Evolutionary conservation across 139 green algal species (phyloP), one percentile per base, ranked within the genome.

Genomic region (Coelastrella sp.): DNA sequence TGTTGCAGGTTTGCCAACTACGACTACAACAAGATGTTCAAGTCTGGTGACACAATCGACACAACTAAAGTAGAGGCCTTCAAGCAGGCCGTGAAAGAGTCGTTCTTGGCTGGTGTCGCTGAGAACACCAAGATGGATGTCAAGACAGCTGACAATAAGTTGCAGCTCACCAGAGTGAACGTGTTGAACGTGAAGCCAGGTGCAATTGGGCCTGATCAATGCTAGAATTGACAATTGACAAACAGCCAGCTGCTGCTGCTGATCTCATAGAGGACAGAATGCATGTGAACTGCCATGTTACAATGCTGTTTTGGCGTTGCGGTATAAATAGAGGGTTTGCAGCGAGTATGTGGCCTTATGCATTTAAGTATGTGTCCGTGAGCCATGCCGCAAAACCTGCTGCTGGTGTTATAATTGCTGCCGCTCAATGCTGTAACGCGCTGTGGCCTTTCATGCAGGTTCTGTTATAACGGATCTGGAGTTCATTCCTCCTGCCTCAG

Each of bases 121-220:
- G 3, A 10, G 2, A 32, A 84, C 5, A 23, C 57, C 0, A 4
- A 16, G 8, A 66, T 84, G 47, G 23, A 14, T 47, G 78, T 84
- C 19, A 3, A 6, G 7, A 32, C 4, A 13, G 54, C 56, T 7
- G 32, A 57, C 3, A 84, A 22, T 0, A 66, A 54, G 0, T 14
- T 84, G 78, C 78, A 84, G 78, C 3, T 84, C 17, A 59, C 0
- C 56, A 66, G 78, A 19, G 78, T 84, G 7, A 65, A 84, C 47
- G 19, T 84, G 6, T 66, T 56, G 7, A n/a, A 23, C 78, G 19
- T 84, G 13, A 66, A 19, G 6, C 54, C 78, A 66, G 78, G 75
- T 81, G 17, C 10, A 5, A 54, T 23, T 71, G 13, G 14, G 58
- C 4, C 16, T 3, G 2, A 71, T 71, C 2, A 71, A 3, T 20